Conservation (phyloP, 2,329 filamentous ascomycete species). For the Fusarium pininemorale region DNA sequence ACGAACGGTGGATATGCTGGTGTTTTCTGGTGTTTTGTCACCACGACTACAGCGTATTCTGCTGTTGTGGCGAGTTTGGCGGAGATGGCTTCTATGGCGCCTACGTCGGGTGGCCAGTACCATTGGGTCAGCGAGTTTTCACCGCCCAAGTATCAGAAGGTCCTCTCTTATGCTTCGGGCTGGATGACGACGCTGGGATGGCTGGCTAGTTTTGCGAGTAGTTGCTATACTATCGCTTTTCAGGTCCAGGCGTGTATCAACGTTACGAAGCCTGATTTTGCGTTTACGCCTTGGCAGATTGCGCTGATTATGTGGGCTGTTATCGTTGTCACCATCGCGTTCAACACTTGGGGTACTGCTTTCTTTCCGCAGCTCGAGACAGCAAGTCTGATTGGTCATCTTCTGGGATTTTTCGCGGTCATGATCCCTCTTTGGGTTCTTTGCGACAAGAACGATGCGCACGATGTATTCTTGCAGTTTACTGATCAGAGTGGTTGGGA, state of each 20-base stretch:
- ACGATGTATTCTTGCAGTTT: constrained; percentile 19
- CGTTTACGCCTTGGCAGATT: constrained; percentile 20
- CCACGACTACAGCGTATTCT: neutral
- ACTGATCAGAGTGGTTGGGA: constrained; percentile 24
- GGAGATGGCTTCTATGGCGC: constrained; percentile 29
- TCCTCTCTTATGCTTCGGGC: constrained; percentile 11
- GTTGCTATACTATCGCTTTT: constrained; percentile 25
- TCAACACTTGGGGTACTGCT: constrained; percentile 23
- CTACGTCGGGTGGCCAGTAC: constrained; percentile 22
- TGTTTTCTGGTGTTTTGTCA: constrained; percentile 28
- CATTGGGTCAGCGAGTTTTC: constrained; percentile 30
- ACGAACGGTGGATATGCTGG: constrained; percentile 23
- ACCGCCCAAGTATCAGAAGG: constrained; percentile 8
- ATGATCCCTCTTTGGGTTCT: constrained; percentile 28
- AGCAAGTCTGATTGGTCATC: constrained; percentile 6
- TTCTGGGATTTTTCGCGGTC: constrained; percentile 10
- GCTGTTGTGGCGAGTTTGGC: constrained; percentile 23
- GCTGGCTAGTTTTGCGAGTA: constrained; percentile 25
- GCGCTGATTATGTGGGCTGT: constrained; percentile 28
- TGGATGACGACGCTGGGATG: constrained; percentile 29
- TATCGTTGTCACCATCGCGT: constrained; percentile 11
- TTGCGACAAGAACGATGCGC: constrained; percentile 11
- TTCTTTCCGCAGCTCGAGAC: constrained; percentile 24
- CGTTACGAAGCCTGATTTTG: constrained; percentile 21
- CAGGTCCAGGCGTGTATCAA: constrained; percentile 27